Conservation (phyloP, 192 early-diverging fungal species). For the Coemansia sp. region DNA sequence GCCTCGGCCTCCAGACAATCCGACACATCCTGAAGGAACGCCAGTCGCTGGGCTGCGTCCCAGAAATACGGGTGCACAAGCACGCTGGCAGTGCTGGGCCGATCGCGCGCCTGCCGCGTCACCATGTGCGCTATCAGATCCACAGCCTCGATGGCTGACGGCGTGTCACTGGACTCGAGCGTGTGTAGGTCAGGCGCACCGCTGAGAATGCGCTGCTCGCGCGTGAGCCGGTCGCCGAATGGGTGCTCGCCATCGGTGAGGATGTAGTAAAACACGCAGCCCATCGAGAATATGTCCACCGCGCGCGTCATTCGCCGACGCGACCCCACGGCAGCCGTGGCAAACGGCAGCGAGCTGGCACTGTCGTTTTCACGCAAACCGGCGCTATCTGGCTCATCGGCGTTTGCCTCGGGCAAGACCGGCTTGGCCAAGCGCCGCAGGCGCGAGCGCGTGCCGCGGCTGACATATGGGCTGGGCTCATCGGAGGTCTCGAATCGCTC, state of each 20-base stretch:
- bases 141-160: constrained; percentile 76
- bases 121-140: constrained; percentile 93
- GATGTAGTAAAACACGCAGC: constrained; percentile 94
- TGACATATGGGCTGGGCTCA: constrained; percentile 44
- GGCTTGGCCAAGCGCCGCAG: constrained; percentile 24
- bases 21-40: constrained; percentile 91
- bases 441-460: constrained; percentile 40
- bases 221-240: constrained; percentile 86
- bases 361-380: constrained; percentile 17
- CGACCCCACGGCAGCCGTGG: constrained; percentile 1
- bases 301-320: constrained; percentile 68
- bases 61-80: constrained; percentile 96
- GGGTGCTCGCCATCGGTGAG: constrained; percentile 89
- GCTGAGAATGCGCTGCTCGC: constrained; percentile 88
- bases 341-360: constrained; percentile 10
- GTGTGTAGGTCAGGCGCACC: constrained; percentile 67
- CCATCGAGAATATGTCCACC: constrained; percentile 94
- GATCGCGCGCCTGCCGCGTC: constrained; percentile 66
- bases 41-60: constrained; percentile 75
- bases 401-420: constrained; percentile 6
- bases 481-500: too few species aligned
- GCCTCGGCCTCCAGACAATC: constrained; percentile 92
- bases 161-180: constrained; percentile 61
- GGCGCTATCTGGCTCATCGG: constrained; percentile 25
- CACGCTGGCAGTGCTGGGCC: constrained; percentile 72